Base-by-base conservation (phyloP, 2,329 filamentous ascomycete genomes). In the Phyllosticta citriasiana region DNA sequence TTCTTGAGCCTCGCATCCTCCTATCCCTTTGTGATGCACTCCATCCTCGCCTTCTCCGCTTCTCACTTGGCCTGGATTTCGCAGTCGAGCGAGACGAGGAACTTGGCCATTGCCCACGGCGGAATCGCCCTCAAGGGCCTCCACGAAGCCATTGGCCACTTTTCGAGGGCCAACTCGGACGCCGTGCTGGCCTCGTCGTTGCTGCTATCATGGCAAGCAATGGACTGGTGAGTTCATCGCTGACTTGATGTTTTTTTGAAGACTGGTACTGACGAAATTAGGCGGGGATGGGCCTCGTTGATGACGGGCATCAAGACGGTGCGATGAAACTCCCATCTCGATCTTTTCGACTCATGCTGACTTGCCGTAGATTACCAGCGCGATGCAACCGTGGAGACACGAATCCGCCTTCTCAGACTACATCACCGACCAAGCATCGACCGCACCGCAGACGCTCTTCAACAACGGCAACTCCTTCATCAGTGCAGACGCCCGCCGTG, bases 201-300 rank as follows among this genome's bases (percentile, higher is more conserved):
- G 53, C 83, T 97, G 55, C 82, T 99, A 57, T 95, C 92, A 47
- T 97, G 94, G 92, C 93, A 97, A 78, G 89, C 91, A 61, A 94
- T 88, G 63, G 93, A 97, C 78, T 97, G 92, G 93, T 95, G 82
- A 80, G 87, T 78, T 47, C 16, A 2, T 33, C n/a, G 26, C 12
- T 5, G 14, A 22, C 19, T 10, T 30, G 19, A 4, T 16, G 22
- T 19, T 25, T 27, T 51, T 50, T 51, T 50, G 9, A 51, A 50
- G 12, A 54, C 70, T 72, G 10, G 27, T 24, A 51, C 59, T 61
- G 50, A 61, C 59, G 55, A 50, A 47, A 53, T 57, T 51, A 96
- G 91, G 89, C 87, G 88, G 73, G 89, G 87, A 75, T 97, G 93
- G 93, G 91, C 88, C 65, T 92, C 92, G 66, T 79, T 97, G 63